A percentile compares a stretch with the other conserved stretches of the same genome.
These are phyloP conservation scores for Tetrahymena thermophila DNA, from an alignment of 73 alveolate species.

Conservation along the genomic window DNA sequence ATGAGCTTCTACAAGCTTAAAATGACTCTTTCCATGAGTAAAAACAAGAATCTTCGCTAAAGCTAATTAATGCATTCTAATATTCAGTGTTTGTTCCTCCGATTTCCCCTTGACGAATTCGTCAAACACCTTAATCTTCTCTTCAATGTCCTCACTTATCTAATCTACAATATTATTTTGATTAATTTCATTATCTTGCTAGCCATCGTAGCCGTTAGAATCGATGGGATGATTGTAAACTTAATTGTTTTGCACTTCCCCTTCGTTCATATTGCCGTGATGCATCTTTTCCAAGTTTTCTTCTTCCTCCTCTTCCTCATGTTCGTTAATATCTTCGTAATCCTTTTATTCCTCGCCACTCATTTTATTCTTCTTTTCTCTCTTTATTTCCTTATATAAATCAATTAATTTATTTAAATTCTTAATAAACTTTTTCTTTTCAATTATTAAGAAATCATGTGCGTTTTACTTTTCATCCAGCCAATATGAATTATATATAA, in stretches of 20 bases:
- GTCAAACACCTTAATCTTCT: conserved; percentile 60
- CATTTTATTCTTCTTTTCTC: background rate
- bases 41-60: conserved; percentile 68
- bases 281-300: background rate
- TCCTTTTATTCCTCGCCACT: background rate
- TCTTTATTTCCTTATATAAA: background rate
- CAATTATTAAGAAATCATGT: background rate
- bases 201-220: background rate
- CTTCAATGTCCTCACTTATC: conserved; percentile 78
- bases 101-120: conserved; percentile 51
- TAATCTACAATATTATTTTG: conserved; percentile 50
- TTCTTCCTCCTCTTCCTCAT: background rate
- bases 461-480: background rate
- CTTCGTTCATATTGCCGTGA: background rate
- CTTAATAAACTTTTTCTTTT: background rate
- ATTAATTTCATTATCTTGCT: background rate
- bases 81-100: conserved; percentile 58
- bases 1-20: conserved; percentile 73
- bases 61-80: conserved; percentile 71
- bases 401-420: background rate
- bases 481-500: no score
- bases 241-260: background rate
- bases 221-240: background rate
- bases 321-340: background rate
- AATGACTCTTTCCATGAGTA: conserved; percentile 66